Evolutionary conservation across 495 filamentous ascomycete genomes (phyloP).

Genomic region (Melanomma pulvis-pyrius): DNA sequence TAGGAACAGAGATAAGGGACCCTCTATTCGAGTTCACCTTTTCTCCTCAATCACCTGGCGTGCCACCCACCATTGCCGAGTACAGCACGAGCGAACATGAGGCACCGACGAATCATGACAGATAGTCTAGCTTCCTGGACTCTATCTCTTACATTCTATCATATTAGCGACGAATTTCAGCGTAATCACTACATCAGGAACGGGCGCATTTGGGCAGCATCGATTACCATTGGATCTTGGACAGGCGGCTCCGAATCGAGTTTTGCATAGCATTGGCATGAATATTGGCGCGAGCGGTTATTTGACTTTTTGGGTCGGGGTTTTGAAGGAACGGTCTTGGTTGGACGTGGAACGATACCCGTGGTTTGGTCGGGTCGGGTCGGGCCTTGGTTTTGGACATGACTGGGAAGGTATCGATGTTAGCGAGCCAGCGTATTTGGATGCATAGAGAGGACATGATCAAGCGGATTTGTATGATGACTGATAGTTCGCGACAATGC

Average conservation of each 20-base stretch:
- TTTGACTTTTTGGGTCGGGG: conserved; percentile 1
- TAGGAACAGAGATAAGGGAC: conserved; percentile 6
- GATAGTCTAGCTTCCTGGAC: conserved; percentile 4
- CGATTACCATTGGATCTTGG: neutral
- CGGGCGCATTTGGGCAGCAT: neutral
- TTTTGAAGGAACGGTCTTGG: neutral
- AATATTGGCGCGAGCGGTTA: conserved; percentile 5
- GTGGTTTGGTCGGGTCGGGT: neutral
- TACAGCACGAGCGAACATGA: neutral
- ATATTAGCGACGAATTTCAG: neutral
- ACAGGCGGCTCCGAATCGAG: conserved; percentile 5
- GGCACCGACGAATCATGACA: conserved; percentile 23
- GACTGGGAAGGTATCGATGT: neutral
- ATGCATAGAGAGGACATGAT: neutral
- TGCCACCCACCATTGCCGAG: neutral
- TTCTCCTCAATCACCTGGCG: neutral
- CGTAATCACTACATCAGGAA: neutral
- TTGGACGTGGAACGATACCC: conserved; percentile 12
- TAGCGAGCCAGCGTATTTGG: neutral
- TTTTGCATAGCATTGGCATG: conserved; percentile 17
- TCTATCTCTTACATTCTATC: neutral
- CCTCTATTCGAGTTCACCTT: neutral
- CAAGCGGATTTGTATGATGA: neutral
- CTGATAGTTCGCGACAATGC: neutral
- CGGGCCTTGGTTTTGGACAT: neutral